phyloP scores from a whole-genome alignment of 129 eudicot genomes.

The Smallanthus sonchifolius region DNA sequence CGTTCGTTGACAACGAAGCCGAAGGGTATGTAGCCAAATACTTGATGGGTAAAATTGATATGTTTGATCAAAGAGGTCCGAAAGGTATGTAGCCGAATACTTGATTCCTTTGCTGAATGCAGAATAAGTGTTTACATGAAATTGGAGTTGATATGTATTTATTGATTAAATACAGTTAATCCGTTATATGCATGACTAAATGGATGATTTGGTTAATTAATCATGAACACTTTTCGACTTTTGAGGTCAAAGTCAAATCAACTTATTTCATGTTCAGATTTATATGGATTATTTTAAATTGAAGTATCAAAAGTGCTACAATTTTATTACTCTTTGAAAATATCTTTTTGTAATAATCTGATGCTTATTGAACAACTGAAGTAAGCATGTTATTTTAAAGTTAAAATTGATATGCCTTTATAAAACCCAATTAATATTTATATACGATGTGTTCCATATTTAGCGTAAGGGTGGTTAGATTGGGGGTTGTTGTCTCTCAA shows the following conservation, averaged over 20 bases:
- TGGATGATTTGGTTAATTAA: neutral
- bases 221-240: neutral
- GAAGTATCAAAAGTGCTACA: neutral
- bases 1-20: too few relatives aligned
- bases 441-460: too few relatives aligned
- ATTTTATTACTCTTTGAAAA: neutral
- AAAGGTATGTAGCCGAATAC: too few relatives aligned
- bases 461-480: too few relatives aligned
- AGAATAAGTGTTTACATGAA: neutral
- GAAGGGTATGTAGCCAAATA: conserved; percentile 55
- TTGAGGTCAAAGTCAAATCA: neutral
- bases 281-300: neutral
- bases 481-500: too few relatives aligned
- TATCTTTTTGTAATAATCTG: neutral
- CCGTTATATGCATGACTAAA: neutral
- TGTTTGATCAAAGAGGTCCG: too few relatives aligned
- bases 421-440: too few relatives aligned
- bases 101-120: too few relatives aligned
- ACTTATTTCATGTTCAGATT: neutral
- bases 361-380: neutral
- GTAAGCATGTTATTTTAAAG: conserved; percentile 2
- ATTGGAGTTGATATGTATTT: neutral
- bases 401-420: neutral
- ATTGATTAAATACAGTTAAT: neutral
- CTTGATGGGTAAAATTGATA: neutral